Evolutionary conservation across 768 basidiomycete species (phyloP), one percentile per base, ranked within the genome.

Genomic region (Russula brevipes): DNA sequence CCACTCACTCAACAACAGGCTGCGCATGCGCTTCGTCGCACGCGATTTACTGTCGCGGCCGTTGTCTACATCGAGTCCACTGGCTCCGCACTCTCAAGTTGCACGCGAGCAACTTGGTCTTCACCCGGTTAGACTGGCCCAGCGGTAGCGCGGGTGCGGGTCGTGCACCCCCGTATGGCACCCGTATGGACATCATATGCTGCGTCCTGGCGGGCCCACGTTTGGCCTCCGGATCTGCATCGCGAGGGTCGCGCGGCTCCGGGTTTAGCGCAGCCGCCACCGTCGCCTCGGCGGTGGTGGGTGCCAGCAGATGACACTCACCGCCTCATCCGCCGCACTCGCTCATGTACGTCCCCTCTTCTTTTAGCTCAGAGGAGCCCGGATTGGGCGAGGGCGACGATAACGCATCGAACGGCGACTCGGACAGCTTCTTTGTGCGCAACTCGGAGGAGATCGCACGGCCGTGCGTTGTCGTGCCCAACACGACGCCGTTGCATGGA

Each of bases 341-440:
- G 31, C 54, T 66, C 39, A 57, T 61, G 56, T 54, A 60, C 11
- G 47, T 68, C 24, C 55, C 58, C 1, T 55, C 59, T 19, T 60
- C 66, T 0, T 59, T 57, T 30, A 57, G 67, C 55, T 68, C 67
- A 2, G 65, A 54, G 16, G 67, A 62, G 5, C 35, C 16, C 36
- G 51, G 46, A n/a, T 38, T 17, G 8, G 56, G 42, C 44, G 44
- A 49, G 4, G 54, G 19, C 16, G 62, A 57, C 4, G 36, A 24
- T 31, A 39, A 57, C 12, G 38, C 12, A 3, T 63, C 60, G 5
- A 65, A 68, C 33, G 60, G 56, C 35, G 66, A 67, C 47, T 66
- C 64, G 56, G 60, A 61, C n/a, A 66, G 65, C 39, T 68, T 68
- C 39, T 68, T 68, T 49, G 67, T 57, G 54, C 65, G 67, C 5